phyloP scores from a whole-genome alignment of 805 yeast species.

The Wickerhamomyces pijperi region DNA sequence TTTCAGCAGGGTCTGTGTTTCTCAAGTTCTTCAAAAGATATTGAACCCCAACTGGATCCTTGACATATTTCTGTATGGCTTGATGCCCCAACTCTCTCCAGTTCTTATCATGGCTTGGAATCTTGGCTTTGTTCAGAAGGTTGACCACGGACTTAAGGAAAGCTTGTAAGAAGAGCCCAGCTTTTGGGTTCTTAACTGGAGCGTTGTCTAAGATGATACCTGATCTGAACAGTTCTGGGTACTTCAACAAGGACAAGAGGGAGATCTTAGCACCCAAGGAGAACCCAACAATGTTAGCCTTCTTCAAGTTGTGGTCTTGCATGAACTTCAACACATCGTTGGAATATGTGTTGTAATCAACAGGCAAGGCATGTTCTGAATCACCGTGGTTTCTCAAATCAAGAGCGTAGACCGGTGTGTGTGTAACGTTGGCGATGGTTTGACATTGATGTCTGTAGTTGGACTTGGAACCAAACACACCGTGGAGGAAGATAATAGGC shows the following conservation, averaged over 20 bases:
- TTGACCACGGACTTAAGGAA: constrained; percentile 29
- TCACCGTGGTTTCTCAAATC: constrained; percentile 42
- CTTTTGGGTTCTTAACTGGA: constrained; percentile 23
- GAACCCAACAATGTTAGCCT: constrained; percentile 29
- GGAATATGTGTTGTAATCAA: constrained; percentile 28
- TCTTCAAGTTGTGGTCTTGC: constrained; percentile 18
- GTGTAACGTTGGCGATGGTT: constrained; percentile 20
- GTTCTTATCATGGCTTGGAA: constrained; percentile 14
- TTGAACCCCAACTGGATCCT: constrained; percentile 18
- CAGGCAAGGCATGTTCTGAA: constrained; percentile 30
- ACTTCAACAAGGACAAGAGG: constrained; percentile 28
- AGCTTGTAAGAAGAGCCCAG: constrained; percentile 22
- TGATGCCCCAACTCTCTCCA: constrained; percentile 18
- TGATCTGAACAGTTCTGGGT: constrained; percentile 27
- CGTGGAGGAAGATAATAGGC: constrained; percentile 35
- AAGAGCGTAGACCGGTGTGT: constrained; percentile 26
- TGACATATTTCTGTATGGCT: constrained; percentile 12
- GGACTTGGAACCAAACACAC: constrained; percentile 34
- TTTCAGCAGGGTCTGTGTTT: constrained; percentile 14
- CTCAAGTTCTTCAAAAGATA: constrained; percentile 28
- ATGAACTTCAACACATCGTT: constrained; percentile 29
- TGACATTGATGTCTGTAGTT: constrained; percentile 29
- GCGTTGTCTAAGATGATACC: constrained; percentile 36
- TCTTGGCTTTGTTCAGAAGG: constrained; percentile 18
- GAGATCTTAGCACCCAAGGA: constrained; percentile 44